Conservation (phyloP, 2,329 filamentous ascomycete genomes). For the Verticillium klebahnii region DNA sequence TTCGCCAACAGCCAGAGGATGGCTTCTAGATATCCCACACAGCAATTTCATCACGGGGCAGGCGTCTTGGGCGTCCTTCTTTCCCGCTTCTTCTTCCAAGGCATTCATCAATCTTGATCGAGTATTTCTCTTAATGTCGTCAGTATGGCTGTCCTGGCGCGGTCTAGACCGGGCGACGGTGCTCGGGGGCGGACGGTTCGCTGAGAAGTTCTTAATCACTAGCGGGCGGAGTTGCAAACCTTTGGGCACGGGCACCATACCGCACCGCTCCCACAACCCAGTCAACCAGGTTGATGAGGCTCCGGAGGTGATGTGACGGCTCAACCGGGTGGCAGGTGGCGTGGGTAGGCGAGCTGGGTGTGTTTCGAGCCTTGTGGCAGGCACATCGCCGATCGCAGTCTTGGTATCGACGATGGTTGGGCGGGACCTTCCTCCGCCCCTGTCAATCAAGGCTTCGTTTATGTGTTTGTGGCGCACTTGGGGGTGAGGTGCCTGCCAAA, state of each 20-base stretch:
- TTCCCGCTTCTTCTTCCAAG: not conserved
- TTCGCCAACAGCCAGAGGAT: not conserved
- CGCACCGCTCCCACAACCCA: not conserved
- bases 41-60: not conserved
- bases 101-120: not conserved
- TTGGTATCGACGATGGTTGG: not conserved
- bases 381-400: not conserved
- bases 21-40: not conserved
- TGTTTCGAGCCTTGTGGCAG: not conserved
- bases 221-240: not conserved
- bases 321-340: not conserved
- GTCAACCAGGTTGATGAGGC: not conserved
- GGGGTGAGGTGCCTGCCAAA: not conserved
- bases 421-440: not conserved
- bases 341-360: not conserved
- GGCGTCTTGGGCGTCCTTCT: not conserved
- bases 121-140: not conserved
- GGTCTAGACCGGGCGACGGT: not conserved
- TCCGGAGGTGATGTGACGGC: not conserved
- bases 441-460: not conserved
- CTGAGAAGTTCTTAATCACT: not conserved
- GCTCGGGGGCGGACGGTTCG: not conserved
- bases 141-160: not conserved
- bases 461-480: not conserved
- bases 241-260: not conserved